A percentile compares a stretch with the other conserved stretches of the same genome.
These are phyloP conservation scores for Gaertneriomyces semiglobifer DNA, from an alignment of 192 early-diverging fungal species.

Conservation along the genomic window DNA sequence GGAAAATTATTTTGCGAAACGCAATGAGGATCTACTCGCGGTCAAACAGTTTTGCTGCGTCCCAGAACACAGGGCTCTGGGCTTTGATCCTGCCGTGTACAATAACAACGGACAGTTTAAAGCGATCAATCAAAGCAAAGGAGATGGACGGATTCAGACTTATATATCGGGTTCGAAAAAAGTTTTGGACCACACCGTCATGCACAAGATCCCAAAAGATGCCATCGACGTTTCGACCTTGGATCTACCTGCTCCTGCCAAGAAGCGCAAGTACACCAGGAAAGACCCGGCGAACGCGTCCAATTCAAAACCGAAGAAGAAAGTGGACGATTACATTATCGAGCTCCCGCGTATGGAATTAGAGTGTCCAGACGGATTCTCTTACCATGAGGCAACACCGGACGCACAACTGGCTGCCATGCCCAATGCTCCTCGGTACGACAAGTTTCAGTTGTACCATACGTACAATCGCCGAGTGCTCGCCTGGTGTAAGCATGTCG, in stretches of 20 bases:
- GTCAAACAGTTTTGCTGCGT: too few species aligned
- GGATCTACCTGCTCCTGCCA: conserved; percentile 1
- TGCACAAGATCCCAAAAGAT: conserved; percentile 1
- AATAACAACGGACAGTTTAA: conserved; percentile 18
- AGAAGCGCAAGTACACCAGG: not conserved
- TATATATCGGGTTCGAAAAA: not conserved
- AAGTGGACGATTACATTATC: conserved; percentile 15
- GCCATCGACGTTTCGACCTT: not conserved
- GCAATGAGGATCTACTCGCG: too few species aligned
- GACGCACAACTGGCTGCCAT: conserved; percentile 20
- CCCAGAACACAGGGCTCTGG: conserved; percentile 5
- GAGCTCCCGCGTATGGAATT: conserved; percentile 9
- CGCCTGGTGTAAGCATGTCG: conserved; percentile 6
- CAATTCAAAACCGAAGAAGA: not conserved
- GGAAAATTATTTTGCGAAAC: conserved; percentile 24
- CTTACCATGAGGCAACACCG: conserved; percentile 9
- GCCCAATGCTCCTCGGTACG: not conserved
- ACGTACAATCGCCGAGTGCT: conserved; percentile 7
- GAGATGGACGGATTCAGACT: not conserved
- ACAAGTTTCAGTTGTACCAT: not conserved
- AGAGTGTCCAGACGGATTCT: conserved; percentile 6
- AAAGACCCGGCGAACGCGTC: too few species aligned
- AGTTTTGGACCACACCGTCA: conserved; percentile 1
- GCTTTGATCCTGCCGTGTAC: conserved; percentile 18
- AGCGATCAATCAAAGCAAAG: conserved; percentile 20